Conservation (phyloP, 2,329 filamentous ascomycete genomes). For the Nothophoma quercina region DNA sequence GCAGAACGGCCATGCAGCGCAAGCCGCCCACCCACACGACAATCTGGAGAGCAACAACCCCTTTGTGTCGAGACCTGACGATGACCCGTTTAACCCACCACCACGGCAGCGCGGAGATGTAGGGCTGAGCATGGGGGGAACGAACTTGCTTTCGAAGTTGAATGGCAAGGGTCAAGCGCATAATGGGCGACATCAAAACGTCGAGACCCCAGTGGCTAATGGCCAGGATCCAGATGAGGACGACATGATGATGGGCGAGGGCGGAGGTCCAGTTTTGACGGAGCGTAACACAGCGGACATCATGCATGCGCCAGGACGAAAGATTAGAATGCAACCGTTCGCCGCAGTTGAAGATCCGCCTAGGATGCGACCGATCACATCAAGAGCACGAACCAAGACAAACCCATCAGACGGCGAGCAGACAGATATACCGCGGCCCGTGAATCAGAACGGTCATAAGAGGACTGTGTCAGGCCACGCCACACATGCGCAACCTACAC, state of each 20-base stretch:
- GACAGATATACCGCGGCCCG: constrained; percentile 46
- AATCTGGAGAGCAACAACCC: constrained; percentile 35
- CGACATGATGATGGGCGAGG: constrained; percentile 53
- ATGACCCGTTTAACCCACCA: constrained; percentile 56
- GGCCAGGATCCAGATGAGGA: constrained; percentile 51
- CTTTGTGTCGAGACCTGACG: constrained; percentile 47
- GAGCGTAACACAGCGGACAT: constrained; percentile 49
- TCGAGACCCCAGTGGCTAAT: constrained; percentile 59
- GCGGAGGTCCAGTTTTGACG: constrained; percentile 42
- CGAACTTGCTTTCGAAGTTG: constrained; percentile 51
- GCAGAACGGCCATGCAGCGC: constrained; percentile 28
- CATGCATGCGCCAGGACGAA: constrained; percentile 58
- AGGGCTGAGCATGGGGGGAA: constrained; percentile 46
- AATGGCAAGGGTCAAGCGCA: constrained; percentile 52
- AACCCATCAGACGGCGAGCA: constrained; percentile 50
- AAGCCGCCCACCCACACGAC: constrained; percentile 25
- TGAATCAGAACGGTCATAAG: constrained; percentile 71
- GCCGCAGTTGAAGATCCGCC: constrained; percentile 46
- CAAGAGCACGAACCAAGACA: constrained; percentile 50
- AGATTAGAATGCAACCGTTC: constrained; percentile 47
- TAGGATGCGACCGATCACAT: constrained; percentile 50
- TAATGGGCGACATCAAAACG: constrained; percentile 39
- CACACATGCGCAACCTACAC: constrained; percentile 43
- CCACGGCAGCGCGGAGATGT: constrained; percentile 41
- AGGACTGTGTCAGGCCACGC: constrained; percentile 88